A percentile compares a stretch with the other conserved stretches of the same genome.
phyloP scores from a whole-genome alignment of 1,284 basidiomycete genomes.

The Leccinum pallidistipes region DNA sequence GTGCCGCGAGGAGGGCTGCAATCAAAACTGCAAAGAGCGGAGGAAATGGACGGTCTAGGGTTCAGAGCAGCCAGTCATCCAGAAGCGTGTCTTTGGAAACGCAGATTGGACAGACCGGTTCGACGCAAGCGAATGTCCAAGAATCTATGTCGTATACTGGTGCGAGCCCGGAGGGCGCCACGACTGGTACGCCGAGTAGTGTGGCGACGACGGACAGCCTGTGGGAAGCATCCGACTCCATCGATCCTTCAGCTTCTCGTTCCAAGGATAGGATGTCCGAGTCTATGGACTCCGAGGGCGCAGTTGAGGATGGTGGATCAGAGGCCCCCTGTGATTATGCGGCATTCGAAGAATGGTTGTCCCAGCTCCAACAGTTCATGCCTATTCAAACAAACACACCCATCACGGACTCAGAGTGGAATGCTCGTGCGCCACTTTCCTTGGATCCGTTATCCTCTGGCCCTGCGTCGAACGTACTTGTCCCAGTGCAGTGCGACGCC shows the following conservation, averaged over 20 bases:
- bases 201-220: neutral
- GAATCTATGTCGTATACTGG: neutral
- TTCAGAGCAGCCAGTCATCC: conserved; percentile 6
- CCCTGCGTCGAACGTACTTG: neutral
- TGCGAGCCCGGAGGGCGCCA: neutral
- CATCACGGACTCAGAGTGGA: conserved; percentile 16
- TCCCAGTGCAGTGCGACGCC: neutral
- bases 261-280: conserved; percentile 7
- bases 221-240: neutral
- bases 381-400: conserved; percentile 10
- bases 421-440: neutral
- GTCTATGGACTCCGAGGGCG: conserved; percentile 6
- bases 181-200: neutral
- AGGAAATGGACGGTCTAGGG: neutral
- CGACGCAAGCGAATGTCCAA: neutral
- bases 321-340: conserved; percentile 34
- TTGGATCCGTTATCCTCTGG: conserved; percentile 1
- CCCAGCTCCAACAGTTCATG: conserved; percentile 45
- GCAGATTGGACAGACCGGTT: neutral
- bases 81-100: conserved; percentile 21
- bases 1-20: conserved; percentile 54
- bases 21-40: conserved; percentile 37
- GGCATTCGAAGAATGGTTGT: conserved; percentile 53
- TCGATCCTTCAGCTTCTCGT: neutral
- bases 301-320: conserved; percentile 3